A percentile compares a stretch with the other conserved stretches of the same genome.
These are phyloP conservation scores for Arthrobotrys sphaeroides DNA, from an alignment of 2,329 filamentous ascomycete genomes.

Conservation along the genomic window DNA sequence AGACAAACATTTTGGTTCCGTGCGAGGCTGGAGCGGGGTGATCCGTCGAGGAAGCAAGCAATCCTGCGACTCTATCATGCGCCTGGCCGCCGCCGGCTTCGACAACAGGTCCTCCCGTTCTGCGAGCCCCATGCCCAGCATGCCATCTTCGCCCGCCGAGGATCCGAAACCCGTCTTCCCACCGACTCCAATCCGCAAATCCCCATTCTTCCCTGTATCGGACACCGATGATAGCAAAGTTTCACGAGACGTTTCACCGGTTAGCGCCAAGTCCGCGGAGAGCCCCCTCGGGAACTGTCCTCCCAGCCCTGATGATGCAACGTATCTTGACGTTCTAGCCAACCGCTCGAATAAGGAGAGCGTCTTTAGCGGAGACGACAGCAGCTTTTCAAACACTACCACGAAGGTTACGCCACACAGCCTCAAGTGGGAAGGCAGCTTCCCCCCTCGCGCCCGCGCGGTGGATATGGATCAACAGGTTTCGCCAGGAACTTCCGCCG, in stretches of 20 bases:
- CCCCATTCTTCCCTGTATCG: constrained; percentile 33
- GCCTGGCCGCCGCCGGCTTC: constrained; percentile 45
- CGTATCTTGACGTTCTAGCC: constrained; percentile 53
- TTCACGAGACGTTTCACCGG: constrained; percentile 39
- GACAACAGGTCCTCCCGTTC: constrained; percentile 44
- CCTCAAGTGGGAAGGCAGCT: constrained; percentile 37
- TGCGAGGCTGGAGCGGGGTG: constrained; percentile 53
- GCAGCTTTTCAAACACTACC: constrained; percentile 54
- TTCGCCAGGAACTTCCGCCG: constrained; percentile 54
- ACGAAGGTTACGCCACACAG: constrained; percentile 50
- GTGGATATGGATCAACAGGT: constrained; percentile 55
- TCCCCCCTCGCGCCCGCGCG: constrained; percentile 23
- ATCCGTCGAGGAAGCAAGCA: constrained; percentile 52
- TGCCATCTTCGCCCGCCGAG: constrained; percentile 49
- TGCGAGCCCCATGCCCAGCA: constrained; percentile 52
- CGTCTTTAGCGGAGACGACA: constrained; percentile 54
- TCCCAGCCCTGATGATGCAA: constrained; percentile 56
- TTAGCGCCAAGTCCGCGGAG: constrained; percentile 54
- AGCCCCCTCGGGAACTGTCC: constrained; percentile 50
- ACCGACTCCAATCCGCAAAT: constrained; percentile 34
- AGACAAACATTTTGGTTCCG: constrained; percentile 43
- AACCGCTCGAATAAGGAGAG: constrained; percentile 50
- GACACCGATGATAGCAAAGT: constrained; percentile 41
- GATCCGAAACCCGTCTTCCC: constrained; percentile 43
- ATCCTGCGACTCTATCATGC: constrained; percentile 54